A percentile compares a stretch with the other conserved stretches of the same genome.
Evolutionary conservation across 2,329 filamentous ascomycete species (phyloP).

Genomic region (Paecilomyces sp.): DNA sequence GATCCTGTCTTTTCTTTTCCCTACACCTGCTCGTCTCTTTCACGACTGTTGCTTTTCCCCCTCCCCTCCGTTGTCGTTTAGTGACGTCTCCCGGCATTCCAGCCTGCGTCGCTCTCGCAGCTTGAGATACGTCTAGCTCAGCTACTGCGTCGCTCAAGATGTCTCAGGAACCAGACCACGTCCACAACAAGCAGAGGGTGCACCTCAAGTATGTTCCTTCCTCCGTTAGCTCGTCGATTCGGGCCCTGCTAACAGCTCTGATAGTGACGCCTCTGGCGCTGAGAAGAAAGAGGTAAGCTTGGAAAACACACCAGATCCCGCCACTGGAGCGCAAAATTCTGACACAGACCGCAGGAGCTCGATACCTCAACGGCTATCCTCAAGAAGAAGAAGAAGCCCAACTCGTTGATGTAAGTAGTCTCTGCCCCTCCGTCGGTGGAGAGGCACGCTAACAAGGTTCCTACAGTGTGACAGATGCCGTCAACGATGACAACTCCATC

Average conservation of each 20-base stretch:
- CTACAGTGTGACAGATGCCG: conserved; percentile 86
- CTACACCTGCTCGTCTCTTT: conserved; percentile 1
- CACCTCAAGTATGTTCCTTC: conserved; percentile 62
- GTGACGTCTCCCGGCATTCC: conserved; percentile 10
- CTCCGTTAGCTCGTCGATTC: conserved; percentile 6
- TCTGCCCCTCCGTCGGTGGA: neutral
- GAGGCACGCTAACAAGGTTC: conserved; percentile 14
- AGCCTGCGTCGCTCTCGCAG: conserved; percentile 19
- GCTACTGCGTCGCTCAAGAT: conserved; percentile 46
- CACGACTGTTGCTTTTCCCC: conserved; percentile 5
- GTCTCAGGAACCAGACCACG: conserved; percentile 59
- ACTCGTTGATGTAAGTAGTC: conserved; percentile 79
- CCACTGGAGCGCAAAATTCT: conserved; percentile 21
- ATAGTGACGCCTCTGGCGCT: conserved; percentile 79
- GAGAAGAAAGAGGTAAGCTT: conserved; percentile 72
- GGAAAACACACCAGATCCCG: conserved; percentile 14
- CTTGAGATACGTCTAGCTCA: conserved; percentile 13
- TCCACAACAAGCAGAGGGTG: conserved; percentile 70
- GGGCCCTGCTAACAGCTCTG: conserved; percentile 31
- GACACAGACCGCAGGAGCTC: conserved; percentile 57
- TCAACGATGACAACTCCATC: conserved; percentile 99
- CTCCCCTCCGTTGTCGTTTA: conserved; percentile 5
- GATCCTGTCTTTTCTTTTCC: conserved; percentile 4
- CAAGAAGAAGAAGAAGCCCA: conserved; percentile 99
- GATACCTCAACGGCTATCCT: conserved; percentile 93